Evolutionary conservation across 768 basidiomycete genomes (phyloP), one percentile per base, ranked within the genome.

Genomic region (Candolleomyces efflorescens): DNA sequence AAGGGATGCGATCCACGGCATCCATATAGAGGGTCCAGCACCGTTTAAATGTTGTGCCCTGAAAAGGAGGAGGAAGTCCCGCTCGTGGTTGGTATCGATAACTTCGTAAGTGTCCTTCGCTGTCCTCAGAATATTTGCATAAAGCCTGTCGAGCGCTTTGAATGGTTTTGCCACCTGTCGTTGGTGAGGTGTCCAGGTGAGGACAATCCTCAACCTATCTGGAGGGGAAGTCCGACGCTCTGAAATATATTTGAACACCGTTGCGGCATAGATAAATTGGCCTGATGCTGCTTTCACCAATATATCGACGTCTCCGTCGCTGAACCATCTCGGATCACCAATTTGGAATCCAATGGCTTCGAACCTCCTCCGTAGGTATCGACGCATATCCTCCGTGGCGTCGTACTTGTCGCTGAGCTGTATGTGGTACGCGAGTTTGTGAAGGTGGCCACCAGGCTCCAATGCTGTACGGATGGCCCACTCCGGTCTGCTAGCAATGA

Each of bases 201-300:
- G 46, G 43, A 56, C 20, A 20, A 49, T 32, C 18, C 17, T n/a
- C 12, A 56, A 18, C 18, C 38, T 17, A 3, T 48, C 9, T 10
- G 13, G 3, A 2, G 55, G 55, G 6, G 7, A 17, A 3, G 18
- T 17, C 17, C 27, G 15, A 9, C 24, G 44, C 10, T 20, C 45
- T 15, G 26, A 17, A 12, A 56, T 24, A 36, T 17, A 56, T 37
- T 36, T 47, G 23, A 48, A 18, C 3, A 49, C 46, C 10, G 55
- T 56, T 12, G 55, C 46, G 17, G 44, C 55, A 36, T 56, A 56
- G 11, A 56, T 56, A 23, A 56, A 49, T 32, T 56, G 55, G 3
- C 55, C 55, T 9, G 55, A 56, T 5, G 55, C 44, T 4, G n/a
- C 27, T 13, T 17, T 9, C 6, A 56, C 55, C 2, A 56, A 27